Conservation (phyloP, 805 yeast species). For the Cyberlindnera amylophila region DNA sequence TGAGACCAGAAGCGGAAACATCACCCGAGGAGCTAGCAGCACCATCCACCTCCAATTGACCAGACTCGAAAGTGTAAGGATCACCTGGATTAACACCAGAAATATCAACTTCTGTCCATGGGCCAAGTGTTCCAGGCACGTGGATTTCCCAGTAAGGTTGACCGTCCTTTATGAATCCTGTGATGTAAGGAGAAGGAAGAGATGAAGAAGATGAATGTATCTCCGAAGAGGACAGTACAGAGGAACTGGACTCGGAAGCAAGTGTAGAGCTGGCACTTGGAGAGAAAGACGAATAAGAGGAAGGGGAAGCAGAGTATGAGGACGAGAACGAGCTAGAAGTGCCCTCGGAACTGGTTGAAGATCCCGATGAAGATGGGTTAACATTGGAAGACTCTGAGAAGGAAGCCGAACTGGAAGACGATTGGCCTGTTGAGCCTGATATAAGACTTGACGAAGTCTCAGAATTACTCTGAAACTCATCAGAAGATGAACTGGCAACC, state of each 20-base stretch:
- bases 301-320: not conserved
- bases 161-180: slow-evolving; percentile 31
- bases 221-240: not conserved
- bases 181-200: slow-evolving; percentile 23
- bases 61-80: slow-evolving; percentile 25
- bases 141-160: slow-evolving; percentile 44
- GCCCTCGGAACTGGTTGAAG: not conserved
- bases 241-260: not conserved
- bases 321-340: not conserved
- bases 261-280: no score
- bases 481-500: no score
- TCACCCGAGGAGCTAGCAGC: slow-evolving; percentile 26
- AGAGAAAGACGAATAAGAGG: not conserved
- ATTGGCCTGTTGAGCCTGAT: no score
- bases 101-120: slow-evolving; percentile 59
- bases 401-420: no score
- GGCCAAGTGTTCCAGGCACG: slow-evolving; percentile 44
- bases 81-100: slow-evolving; percentile 44
- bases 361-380: no score
- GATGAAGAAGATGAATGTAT: slow-evolving; percentile 1
- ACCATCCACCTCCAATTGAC: slow-evolving; percentile 39
- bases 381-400: no score
- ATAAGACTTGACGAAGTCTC: no score
- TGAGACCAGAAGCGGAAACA: not conserved
- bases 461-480: no score